Percentiles rank a stretch among this genome's conserved stretches.
Conservation (phyloP, 2,329 filamentous ascomycete genomes). For the Cadophora gregata region DNA sequence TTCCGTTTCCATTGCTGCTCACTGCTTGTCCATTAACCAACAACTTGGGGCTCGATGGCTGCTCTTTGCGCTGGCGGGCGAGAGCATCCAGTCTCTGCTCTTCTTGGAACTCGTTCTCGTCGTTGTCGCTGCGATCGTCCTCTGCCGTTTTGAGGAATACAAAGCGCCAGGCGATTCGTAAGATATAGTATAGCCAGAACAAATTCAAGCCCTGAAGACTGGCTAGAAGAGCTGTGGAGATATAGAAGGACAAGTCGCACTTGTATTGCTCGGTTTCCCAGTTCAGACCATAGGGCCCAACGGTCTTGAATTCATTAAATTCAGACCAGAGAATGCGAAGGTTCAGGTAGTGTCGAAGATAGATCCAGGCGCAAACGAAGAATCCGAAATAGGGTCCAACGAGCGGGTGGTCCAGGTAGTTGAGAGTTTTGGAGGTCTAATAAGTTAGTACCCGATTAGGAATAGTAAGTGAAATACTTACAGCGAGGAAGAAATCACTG, state of each 20-base stretch:
- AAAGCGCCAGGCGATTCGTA: constrained; percentile 76
- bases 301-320: constrained; percentile 75
- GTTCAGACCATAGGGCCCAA: constrained; percentile 77
- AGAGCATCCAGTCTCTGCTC: constrained; percentile 35
- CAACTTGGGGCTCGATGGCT: constrained; percentile 21
- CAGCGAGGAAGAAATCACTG: constrained; percentile 92
- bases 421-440: constrained; percentile 87
- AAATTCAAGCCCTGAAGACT: constrained; percentile 77
- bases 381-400: constrained; percentile 84
- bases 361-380: constrained; percentile 86
- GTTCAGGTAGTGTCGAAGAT: constrained; percentile 87
- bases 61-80: constrained; percentile 22
- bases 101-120: constrained; percentile 50
- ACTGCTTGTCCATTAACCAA: constrained; percentile 30
- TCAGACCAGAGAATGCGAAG: constrained; percentile 77
- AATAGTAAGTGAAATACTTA: constrained; percentile 52
- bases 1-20: constrained; percentile 30
- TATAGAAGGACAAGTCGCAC: constrained; percentile 71
- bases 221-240: constrained; percentile 68
- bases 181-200: constrained; percentile 82
- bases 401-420: constrained; percentile 82
- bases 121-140: constrained; percentile 77
- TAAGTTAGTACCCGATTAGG: neutral
- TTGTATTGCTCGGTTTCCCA: constrained; percentile 82
- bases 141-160: constrained; percentile 64